Evolutionary conservation across 805 yeast species (phyloP), one percentile per base, ranked within the genome.

Genomic region (Danielia reshetovae): DNA sequence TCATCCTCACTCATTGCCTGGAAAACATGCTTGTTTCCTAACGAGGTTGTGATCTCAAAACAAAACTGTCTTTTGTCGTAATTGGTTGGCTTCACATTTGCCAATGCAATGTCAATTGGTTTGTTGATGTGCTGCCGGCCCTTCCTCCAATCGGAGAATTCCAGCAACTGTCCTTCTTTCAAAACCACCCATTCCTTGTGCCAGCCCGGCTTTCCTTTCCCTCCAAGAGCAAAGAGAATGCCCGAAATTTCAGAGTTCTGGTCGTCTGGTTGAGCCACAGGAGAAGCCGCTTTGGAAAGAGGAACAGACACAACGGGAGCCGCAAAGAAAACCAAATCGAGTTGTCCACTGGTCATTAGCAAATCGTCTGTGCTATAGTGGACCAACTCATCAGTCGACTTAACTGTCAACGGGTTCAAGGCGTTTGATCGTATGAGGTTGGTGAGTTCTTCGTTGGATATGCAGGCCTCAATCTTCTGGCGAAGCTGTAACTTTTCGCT

Each of bases 141-240:
- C 36, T 70, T 75, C 47, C 89, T 74, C 93, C 95, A 87, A 57
- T 86, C 88, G 29, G 81, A 70, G 52, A 74, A 86, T 51, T 86
- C 93, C 28, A 70, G 66, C 27, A 87, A 60, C 38, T 69, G 72
- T 2, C 90, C 88, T n/a, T 77, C 74, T 10, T 74, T 71, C 32
- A 86, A 63, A 0, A 79, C 85, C 1, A 87, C 84, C 89, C 95
- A 85, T 54, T 82, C 88, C 49, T 85, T 86, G 55, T 86, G 94
- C 96, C 96, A 88, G 3, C 83, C 81, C 15, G 66, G 74, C 39
- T 74, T 74, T 0, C 79, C 77, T 38, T 74, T 77, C 0, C 81
- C 82, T 0, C 80, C 79, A 24, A 74, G 60, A 2, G 76, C 68
- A 48, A 73, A 77, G n/a, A 79, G 52, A 9, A 77, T 67, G 1